Percentiles rank a stretch among this genome's conserved stretches.
Evolutionary conservation across 345 rosid genomes (phyloP).

Genomic region (Carallia pectinifolia): DNA sequence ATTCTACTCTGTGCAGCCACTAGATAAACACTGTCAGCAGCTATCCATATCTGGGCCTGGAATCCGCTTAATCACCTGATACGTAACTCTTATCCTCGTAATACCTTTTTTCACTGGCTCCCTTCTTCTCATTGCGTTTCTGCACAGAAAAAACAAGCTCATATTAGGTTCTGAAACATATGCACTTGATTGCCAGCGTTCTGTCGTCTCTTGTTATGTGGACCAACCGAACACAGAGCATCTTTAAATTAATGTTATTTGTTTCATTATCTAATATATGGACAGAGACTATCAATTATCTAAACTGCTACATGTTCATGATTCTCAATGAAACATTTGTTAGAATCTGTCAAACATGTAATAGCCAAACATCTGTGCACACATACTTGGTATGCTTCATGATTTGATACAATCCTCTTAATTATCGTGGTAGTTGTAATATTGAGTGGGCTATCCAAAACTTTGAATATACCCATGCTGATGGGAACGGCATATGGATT

Average conservation of each 20-base stretch:
- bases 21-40: background rate
- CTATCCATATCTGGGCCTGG: background rate
- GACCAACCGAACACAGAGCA: too few species aligned
- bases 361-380: too few species aligned
- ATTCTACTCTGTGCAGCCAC: too few species aligned
- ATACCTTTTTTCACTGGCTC: conserved; percentile 59
- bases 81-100: conserved; percentile 54
- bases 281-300: too few species aligned
- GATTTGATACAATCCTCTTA: conserved; percentile 66
- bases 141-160: conserved; percentile 22
- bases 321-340: too few species aligned
- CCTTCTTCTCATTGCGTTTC: conserved; percentile 77
- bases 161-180: conserved; percentile 2
- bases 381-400: conserved; percentile 65
- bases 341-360: too few species aligned
- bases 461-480: conserved; percentile 58
- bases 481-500: conserved; percentile 73
- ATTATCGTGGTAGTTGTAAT: conserved; percentile 72
- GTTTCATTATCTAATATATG: too few species aligned
- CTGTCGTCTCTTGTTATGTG: too few species aligned
- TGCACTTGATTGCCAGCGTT: background rate
- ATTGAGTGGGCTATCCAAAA: conserved; percentile 66
- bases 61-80: conserved; percentile 43
- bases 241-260: too few species aligned
- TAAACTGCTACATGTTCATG: too few species aligned